These are phyloP conservation scores for Butyriboletus loyo DNA, from an alignment of 768 basidiomycete species.

Conservation along the genomic window DNA sequence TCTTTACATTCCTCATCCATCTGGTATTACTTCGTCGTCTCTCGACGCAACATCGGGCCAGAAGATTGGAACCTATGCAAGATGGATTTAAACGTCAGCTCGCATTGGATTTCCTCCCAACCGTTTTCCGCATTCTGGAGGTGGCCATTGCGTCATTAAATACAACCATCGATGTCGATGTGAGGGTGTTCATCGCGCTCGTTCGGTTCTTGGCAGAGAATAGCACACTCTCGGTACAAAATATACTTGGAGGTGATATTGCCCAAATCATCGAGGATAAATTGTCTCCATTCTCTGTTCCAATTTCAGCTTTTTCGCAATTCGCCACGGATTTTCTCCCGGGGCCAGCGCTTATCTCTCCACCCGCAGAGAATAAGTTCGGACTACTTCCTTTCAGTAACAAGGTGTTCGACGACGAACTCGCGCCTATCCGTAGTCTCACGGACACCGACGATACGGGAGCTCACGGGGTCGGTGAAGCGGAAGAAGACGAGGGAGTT, in stretches of 20 bases:
- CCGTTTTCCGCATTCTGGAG: conserved; percentile 34
- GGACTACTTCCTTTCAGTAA: conserved; percentile 41
- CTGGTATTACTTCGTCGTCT: conserved; percentile 36
- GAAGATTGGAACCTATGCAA: conserved; percentile 26
- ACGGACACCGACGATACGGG: background rate
- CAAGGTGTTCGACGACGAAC: conserved; percentile 40
- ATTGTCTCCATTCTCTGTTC: conserved; percentile 19
- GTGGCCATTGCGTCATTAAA: conserved; percentile 17
- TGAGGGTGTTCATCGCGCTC: conserved; percentile 47
- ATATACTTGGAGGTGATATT: conserved; percentile 31
- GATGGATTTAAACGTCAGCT: conserved; percentile 33
- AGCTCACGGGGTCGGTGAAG: conserved; percentile 3
- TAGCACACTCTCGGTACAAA: conserved; percentile 13
- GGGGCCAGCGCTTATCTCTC: background rate
- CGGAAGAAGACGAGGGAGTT: conserved; percentile 17
- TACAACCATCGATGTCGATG: conserved; percentile 48
- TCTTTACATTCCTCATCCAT: conserved; percentile 40
- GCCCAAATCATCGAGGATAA: conserved; percentile 20
- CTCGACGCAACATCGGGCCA: conserved; percentile 41
- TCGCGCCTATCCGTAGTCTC: conserved; percentile 33
- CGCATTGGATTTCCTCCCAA: conserved; percentile 39
- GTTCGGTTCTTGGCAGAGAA: conserved; percentile 36
- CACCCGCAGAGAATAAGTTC: background rate
- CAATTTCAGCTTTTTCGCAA: conserved; percentile 17
- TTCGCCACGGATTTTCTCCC: conserved; percentile 23